Percentiles rank a stretch among this genome's conserved stretches.
Conservation (phyloP, 208 protist species). For the Acanthamoeba quina region DNA sequence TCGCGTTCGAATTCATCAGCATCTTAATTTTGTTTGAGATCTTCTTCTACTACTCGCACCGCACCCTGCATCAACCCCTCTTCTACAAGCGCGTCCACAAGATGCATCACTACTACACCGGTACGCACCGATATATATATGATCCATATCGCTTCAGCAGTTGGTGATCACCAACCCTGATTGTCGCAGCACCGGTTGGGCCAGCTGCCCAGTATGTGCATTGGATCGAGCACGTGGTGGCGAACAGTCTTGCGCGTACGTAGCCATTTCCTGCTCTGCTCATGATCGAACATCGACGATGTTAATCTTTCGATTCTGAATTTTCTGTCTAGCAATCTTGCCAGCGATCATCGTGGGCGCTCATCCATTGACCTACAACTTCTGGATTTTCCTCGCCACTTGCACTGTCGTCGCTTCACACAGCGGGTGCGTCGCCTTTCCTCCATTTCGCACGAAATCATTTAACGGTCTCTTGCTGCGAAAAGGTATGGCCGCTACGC, state of each 20-base stretch:
- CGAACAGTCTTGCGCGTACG: constrained; percentile 8
- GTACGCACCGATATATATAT: background rate
- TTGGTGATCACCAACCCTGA: no score
- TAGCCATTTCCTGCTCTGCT: no score
- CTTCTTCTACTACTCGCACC: constrained; percentile 44
- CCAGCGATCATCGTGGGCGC: background rate
- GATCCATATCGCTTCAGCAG: background rate
- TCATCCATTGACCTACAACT: background rate
- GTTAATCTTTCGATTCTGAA: background rate
- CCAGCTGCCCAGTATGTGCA: constrained; percentile 29
- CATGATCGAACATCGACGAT: background rate
- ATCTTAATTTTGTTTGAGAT: constrained; percentile 47
- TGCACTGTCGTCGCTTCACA: constrained; percentile 30
- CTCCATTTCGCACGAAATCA: background rate
- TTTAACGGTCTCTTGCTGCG: background rate
- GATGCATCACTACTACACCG: constrained; percentile 35
- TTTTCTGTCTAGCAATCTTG: background rate
- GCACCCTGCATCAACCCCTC: background rate
- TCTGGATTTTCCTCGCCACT: constrained; percentile 13
- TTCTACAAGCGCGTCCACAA: constrained; percentile 20
- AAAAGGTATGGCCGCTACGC: background rate
- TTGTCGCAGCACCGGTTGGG: background rate
- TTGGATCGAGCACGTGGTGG: constrained; percentile 9
- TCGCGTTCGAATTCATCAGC: background rate
- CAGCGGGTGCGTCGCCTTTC: background rate